Conservation (phyloP, 2,329 filamentous ascomycete species). For the Botrytis fabae region DNA sequence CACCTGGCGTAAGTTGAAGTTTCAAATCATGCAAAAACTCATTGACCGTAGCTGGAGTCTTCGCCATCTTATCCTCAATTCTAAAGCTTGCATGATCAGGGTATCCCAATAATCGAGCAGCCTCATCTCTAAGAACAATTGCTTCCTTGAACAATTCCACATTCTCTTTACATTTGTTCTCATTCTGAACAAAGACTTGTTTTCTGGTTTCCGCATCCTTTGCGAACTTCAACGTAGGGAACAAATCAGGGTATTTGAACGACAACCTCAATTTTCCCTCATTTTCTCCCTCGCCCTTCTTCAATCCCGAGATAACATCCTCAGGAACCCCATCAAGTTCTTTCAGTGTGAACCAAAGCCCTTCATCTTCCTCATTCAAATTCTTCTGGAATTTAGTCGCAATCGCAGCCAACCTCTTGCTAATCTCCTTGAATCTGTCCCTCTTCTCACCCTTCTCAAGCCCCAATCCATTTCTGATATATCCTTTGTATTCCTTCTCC, state of each 20-base stretch:
- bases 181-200: conserved; percentile 70
- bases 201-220: conserved; percentile 67
- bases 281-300: conserved; percentile 71
- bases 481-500: conserved; percentile 75
- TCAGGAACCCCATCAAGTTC: conserved; percentile 74
- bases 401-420: conserved; percentile 74
- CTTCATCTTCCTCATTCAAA: conserved; percentile 80
- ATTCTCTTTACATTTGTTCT: conserved; percentile 73
- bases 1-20: conserved; percentile 65
- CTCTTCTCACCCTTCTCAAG: conserved; percentile 68
- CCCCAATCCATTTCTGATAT: conserved; percentile 73
- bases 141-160: conserved; percentile 72
- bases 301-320: conserved; percentile 65
- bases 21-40: conserved; percentile 72
- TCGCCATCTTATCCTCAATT: conserved; percentile 85
- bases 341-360: conserved; percentile 72
- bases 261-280: conserved; percentile 73
- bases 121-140: conserved; percentile 73
- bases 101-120: conserved; percentile 74
- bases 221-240: conserved; percentile 77
- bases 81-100: conserved; percentile 72
- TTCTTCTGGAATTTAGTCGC: conserved; percentile 77
- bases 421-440: conserved; percentile 83
- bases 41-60: conserved; percentile 69
- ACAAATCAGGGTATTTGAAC: conserved; percentile 83